Percentiles rank a stretch among this genome's conserved stretches.
Conservation (phyloP, 2,329 filamentous ascomycete genomes). For the Verticillium albo-atrum region DNA sequence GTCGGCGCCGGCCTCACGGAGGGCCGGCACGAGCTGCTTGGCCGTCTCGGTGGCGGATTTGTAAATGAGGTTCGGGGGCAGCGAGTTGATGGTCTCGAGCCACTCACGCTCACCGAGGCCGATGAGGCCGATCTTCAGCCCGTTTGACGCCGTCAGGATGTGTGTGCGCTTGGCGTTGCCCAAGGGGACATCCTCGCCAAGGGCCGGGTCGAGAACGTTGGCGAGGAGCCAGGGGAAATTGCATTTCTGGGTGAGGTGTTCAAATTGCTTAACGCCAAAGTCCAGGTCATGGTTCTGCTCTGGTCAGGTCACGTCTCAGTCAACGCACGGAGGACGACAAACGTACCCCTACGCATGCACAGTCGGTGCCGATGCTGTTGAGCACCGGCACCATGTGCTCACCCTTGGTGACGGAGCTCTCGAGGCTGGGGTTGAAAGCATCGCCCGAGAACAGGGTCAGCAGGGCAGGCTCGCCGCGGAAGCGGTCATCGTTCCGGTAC, state of each 20-base stretch:
- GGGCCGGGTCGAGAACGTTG: slow-evolving; percentile 79
- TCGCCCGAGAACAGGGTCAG: slow-evolving; percentile 87
- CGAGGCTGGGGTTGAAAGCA: slow-evolving; percentile 86
- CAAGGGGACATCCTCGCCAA: slow-evolving; percentile 70
- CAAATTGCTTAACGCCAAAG: slow-evolving; percentile 80
- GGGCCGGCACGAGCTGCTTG: slow-evolving; percentile 65
- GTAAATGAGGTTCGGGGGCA: slow-evolving; percentile 80
- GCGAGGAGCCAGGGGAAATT: slow-evolving; percentile 86
- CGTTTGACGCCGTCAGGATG: slow-evolving; percentile 76
- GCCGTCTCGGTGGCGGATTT: slow-evolving; percentile 73
- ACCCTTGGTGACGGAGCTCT: slow-evolving; percentile 87
- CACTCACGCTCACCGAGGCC: slow-evolving; percentile 85
- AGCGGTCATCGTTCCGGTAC: slow-evolving; percentile 62
- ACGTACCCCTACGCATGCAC: slow-evolving; percentile 76
- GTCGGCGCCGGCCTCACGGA: slow-evolving; percentile 75
- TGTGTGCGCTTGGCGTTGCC: slow-evolving; percentile 71
- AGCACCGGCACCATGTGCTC: slow-evolving; percentile 85
- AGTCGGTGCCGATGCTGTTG: slow-evolving; percentile 72
- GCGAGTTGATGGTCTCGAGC: slow-evolving; percentile 81
- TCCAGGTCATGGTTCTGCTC: slow-evolving; percentile 83
- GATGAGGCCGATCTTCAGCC: slow-evolving; percentile 80
- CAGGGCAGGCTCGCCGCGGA: slow-evolving; percentile 57
- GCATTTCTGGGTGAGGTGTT: slow-evolving; percentile 67
- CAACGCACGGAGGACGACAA: slow-evolving; percentile 6
- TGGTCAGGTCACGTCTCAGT: slow-evolving; percentile 7